phyloP scores from a whole-genome alignment of 345 rosid species.

The Brassica rapa region DNA sequence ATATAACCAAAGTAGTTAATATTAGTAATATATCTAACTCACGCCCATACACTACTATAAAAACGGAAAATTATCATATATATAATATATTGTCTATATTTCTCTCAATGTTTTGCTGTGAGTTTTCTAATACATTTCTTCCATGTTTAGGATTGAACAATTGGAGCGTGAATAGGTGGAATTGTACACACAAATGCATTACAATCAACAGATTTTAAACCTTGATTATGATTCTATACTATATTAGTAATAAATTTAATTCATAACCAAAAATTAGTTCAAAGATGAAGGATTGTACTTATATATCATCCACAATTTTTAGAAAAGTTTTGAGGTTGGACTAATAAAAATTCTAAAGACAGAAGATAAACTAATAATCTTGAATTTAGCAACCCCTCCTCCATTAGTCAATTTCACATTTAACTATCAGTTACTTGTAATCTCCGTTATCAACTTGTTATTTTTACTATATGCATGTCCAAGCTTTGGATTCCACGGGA shows the following conservation, averaged over 20 bases:
- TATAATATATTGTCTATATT: too few species aligned
- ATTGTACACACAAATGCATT: not conserved
- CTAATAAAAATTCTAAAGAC: not conserved
- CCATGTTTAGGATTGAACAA: not conserved
- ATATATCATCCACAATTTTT: not conserved
- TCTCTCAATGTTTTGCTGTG: not conserved
- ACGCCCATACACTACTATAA: not conserved
- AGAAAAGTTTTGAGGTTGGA: not conserved
- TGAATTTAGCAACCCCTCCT: conserved; percentile 5
- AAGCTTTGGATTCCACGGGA: conserved; percentile 41
- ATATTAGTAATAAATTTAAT: too few species aligned
- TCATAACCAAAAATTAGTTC: not conserved
- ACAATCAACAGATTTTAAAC: not conserved
- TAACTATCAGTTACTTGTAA: conserved; percentile 25
- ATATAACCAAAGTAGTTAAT: conserved; percentile 18
- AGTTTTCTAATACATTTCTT: not conserved
- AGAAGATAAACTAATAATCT: conserved; percentile 15
- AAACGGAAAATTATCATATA: not conserved
- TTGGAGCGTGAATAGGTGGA: not conserved
- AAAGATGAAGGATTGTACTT: not conserved
- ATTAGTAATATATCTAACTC: too few species aligned
- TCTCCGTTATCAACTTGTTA: conserved; percentile 23
- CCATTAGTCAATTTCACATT: conserved; percentile 17
- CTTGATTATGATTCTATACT: not conserved
- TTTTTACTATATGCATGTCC: conserved; percentile 24